Percentiles rank a stretch among this genome's conserved stretches.
phyloP scores from a whole-genome alignment of 495 filamentous ascomycete species.

The Daldinia childiae region DNA sequence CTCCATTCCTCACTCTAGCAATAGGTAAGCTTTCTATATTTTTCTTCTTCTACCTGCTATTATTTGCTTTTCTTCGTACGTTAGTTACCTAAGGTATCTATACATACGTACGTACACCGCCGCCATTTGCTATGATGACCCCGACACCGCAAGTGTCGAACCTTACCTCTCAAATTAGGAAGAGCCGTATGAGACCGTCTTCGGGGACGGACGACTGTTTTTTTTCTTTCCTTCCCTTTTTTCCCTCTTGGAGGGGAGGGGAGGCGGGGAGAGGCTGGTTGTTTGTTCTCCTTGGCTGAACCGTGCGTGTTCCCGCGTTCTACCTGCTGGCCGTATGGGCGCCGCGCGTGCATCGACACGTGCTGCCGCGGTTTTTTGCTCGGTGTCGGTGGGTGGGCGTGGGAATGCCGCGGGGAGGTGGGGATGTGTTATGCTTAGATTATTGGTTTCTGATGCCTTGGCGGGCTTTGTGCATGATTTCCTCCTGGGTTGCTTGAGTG shows the following conservation, averaged over 20 bases:
- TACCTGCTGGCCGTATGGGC: slow-evolving; percentile 34
- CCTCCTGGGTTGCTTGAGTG: slow-evolving; percentile 1
- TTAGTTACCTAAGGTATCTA: too few relatives aligned
- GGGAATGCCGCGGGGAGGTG: slow-evolving; percentile 46
- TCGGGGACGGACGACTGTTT: slow-evolving; percentile 14
- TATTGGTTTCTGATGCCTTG: slow-evolving; percentile 57
- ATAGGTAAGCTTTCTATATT: slow-evolving; percentile 8
- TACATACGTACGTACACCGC: background rate
- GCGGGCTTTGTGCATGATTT: slow-evolving; percentile 25
- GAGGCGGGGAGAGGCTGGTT: background rate
- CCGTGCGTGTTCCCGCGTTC: slow-evolving; percentile 17
- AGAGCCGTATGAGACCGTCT: slow-evolving; percentile 62
- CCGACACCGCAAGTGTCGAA: slow-evolving; percentile 60
- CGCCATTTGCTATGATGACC: slow-evolving; percentile 55
- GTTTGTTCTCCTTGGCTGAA: slow-evolving; percentile 27
- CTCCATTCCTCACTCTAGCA: background rate
- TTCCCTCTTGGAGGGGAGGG: background rate
- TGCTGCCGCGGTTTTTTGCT: slow-evolving; percentile 51
- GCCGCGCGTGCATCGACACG: slow-evolving; percentile 58
- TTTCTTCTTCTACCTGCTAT: too few relatives aligned
- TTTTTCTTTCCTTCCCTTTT: background rate
- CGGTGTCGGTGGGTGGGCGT: slow-evolving; percentile 38
- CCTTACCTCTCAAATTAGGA: slow-evolving; percentile 57
- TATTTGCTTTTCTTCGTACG: too few relatives aligned
- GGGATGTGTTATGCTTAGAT: slow-evolving; percentile 58